These are phyloP conservation scores for Astrothelium subdiscretum DNA, from an alignment of 495 filamentous ascomycete genomes.

Conservation along the genomic window DNA sequence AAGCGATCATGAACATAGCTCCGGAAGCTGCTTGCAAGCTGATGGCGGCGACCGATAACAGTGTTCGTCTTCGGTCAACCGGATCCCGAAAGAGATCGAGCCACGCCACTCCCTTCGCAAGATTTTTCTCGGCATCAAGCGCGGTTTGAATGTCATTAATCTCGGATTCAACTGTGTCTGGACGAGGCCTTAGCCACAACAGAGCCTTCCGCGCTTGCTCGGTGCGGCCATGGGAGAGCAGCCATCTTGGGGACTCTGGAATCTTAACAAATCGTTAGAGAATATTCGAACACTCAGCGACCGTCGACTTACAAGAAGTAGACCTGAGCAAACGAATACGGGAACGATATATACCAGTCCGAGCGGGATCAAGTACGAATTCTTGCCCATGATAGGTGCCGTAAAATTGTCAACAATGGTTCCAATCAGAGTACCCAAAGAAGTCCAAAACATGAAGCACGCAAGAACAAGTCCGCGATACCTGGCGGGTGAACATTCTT, in stretches of 20 bases:
- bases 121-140: slow-evolving; percentile 37
- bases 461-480: slow-evolving; percentile 42
- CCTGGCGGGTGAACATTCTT: slow-evolving; percentile 39
- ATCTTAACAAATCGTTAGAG: slow-evolving; percentile 19
- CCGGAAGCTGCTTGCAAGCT: slow-evolving; percentile 47
- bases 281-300: background rate
- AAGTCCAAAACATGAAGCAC: slow-evolving; percentile 38
- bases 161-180: slow-evolving; percentile 35
- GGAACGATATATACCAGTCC: slow-evolving; percentile 49
- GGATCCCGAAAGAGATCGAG: background rate
- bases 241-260: slow-evolving; percentile 54
- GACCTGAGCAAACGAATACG: slow-evolving; percentile 34
- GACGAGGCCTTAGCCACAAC: slow-evolving; percentile 35
- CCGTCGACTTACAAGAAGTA: slow-evolving; percentile 33
- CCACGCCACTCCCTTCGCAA: slow-evolving; percentile 29
- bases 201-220: slow-evolving; percentile 40
- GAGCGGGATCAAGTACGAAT: slow-evolving; percentile 46
- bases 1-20: slow-evolving; percentile 49
- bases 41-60: slow-evolving; percentile 39
- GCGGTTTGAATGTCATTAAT: slow-evolving; percentile 42
- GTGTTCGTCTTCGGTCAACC: slow-evolving; percentile 37
- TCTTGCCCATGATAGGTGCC: slow-evolving; percentile 31
- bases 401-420: slow-evolving; percentile 54
- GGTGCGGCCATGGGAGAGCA: slow-evolving; percentile 38
- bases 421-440: slow-evolving; percentile 44